Evolutionary conservation across 2,329 filamentous ascomycete species (phyloP).

Genomic region (Elsinoe arachidis): DNA sequence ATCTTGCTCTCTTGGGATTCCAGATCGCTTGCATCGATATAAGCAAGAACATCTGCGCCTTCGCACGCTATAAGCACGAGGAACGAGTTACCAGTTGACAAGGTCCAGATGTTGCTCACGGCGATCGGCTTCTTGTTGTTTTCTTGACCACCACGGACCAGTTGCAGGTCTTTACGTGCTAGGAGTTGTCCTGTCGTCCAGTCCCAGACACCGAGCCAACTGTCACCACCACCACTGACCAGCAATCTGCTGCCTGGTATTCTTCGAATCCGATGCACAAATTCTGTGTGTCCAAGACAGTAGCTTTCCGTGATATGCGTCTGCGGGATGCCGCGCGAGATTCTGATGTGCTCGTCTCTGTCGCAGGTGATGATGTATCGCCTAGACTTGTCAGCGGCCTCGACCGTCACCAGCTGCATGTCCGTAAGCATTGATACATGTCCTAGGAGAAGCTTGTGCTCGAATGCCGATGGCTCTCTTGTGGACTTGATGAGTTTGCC

Average conservation of each 20-base stretch:
- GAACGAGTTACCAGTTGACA: slow-evolving; percentile 14
- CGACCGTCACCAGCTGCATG: slow-evolving; percentile 47
- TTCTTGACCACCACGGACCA: slow-evolving; percentile 15
- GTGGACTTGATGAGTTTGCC: slow-evolving; percentile 34
- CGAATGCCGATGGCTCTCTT: slow-evolving; percentile 50
- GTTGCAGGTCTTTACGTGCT: slow-evolving; percentile 44
- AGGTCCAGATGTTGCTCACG: slow-evolving; percentile 45
- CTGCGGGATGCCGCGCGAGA: slow-evolving; percentile 74
- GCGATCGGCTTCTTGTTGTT: slow-evolving; percentile 24
- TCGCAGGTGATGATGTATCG: slow-evolving; percentile 59
- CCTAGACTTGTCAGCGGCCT: slow-evolving; percentile 38
- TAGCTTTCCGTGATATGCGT: slow-evolving; percentile 81
- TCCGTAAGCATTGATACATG: slow-evolving; percentile 94
- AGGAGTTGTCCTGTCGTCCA: slow-evolving; percentile 56
- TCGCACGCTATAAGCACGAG: slow-evolving; percentile 35
- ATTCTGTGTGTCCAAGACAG: slow-evolving; percentile 80
- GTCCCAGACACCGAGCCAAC: slow-evolving; percentile 70
- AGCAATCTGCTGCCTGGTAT: slow-evolving; percentile 53
- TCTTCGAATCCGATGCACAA: slow-evolving; percentile 68
- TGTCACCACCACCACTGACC: slow-evolving; percentile 80
- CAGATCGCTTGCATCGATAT: slow-evolving; percentile 45
- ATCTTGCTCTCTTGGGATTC: neutral
- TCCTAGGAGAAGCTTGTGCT: slow-evolving; percentile 71
- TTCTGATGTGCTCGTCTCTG: slow-evolving; percentile 75
- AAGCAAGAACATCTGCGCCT: slow-evolving; percentile 39